Conservation (phyloP, 768 basidiomycete species). For the Trichaptum fuscoviolaceum region DNA sequence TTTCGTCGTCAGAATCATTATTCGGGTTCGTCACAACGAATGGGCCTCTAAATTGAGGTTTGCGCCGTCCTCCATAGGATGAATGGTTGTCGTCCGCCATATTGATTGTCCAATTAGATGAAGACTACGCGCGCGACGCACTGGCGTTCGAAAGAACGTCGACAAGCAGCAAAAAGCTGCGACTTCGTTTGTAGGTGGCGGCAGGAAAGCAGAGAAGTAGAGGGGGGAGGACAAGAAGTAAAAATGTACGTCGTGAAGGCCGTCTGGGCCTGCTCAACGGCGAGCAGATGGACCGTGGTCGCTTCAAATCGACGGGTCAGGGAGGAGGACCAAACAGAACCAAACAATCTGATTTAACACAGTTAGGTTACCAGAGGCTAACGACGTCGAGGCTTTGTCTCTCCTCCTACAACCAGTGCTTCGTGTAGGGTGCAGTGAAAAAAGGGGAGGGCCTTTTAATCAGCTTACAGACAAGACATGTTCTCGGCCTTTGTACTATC, state of each 20-base stretch:
- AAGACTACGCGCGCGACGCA: slow-evolving; percentile 1
- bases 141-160: background rate
- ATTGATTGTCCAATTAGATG: background rate
- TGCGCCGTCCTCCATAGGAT: background rate
- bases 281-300: background rate
- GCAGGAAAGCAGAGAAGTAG: background rate
- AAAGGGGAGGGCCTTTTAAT: background rate
- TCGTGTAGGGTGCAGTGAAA: background rate
- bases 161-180: background rate
- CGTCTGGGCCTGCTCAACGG: background rate
- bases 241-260: background rate
- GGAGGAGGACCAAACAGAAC: background rate
- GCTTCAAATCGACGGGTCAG: background rate
- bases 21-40: background rate
- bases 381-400: background rate
- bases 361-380: background rate
- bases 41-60: background rate
- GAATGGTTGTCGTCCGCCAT: background rate
- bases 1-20: slow-evolving; percentile 7
- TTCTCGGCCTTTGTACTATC: background rate
- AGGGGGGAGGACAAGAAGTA: background rate
- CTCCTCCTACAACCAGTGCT: background rate
- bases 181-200: background rate
- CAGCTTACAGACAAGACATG: background rate
- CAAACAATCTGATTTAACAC: background rate